phyloP scores from a whole-genome alignment of 1,139 yeast genomes.

The Kurtzmaniella quercitrusa region DNA sequence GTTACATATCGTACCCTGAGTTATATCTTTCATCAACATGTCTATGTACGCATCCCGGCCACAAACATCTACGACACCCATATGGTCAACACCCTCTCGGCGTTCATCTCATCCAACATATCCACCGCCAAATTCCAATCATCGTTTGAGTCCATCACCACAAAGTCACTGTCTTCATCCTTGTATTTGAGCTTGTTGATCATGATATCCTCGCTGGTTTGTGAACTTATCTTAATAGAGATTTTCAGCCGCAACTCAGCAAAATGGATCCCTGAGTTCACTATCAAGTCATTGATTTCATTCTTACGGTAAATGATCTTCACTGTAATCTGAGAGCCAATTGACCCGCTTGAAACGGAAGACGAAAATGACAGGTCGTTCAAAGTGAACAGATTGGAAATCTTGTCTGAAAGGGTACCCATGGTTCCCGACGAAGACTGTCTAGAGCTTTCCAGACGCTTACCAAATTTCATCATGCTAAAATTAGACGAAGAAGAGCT shows the following conservation, averaged over 20 bases:
- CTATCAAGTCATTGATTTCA: conserved; percentile 31
- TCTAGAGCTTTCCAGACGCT: conserved; percentile 13
- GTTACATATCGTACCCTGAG: no score
- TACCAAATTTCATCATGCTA: conserved; percentile 36
- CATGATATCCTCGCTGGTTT: conserved; percentile 30
- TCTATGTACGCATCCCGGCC: no score
- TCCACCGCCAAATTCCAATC: conserved; percentile 59
- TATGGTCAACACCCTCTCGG: conserved; percentile 30
- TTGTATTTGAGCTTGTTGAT: conserved; percentile 66
- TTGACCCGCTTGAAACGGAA: conserved; percentile 6
- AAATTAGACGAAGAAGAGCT: conserved; percentile 43
- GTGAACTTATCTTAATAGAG: conserved; percentile 30
- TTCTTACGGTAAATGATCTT: conserved; percentile 50
- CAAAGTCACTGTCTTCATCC: conserved; percentile 96
- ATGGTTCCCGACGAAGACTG: conserved; percentile 18
- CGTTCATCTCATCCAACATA: conserved; percentile 41
- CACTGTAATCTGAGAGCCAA: conserved; percentile 25
- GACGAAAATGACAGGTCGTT: conserved; percentile 19
- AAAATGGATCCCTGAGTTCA: conserved; percentile 44
- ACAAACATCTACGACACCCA: conserved; percentile 32
- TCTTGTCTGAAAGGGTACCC: conserved; percentile 6
- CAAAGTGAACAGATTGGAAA: conserved; percentile 9
- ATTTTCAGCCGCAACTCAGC: conserved; percentile 42
- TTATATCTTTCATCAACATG: no score
- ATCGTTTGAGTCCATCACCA: conserved; percentile 80